Evolutionary conservation across 169 alveolate species (phyloP).

Genomic region (Theileria equi): DNA sequence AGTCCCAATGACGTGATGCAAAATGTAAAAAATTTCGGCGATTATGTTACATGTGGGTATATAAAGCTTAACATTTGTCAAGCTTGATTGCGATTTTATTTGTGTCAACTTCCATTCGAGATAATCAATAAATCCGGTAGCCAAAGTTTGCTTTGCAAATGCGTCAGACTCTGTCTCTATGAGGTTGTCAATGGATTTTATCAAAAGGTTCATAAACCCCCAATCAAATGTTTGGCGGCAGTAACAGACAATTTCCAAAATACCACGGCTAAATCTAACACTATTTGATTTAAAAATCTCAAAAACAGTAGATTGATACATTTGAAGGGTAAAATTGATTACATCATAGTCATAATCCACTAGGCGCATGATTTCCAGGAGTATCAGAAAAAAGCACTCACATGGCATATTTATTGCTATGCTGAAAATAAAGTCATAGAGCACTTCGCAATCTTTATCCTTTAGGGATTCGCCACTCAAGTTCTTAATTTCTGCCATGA

Average conservation of each 20-base stretch:
- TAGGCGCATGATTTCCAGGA: constrained; percentile 49
- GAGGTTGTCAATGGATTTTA: constrained; percentile 42
- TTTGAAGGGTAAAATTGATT: constrained; percentile 33
- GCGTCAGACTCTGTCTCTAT: constrained; percentile 19
- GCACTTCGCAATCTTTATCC: constrained; percentile 17
- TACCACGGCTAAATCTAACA: constrained; percentile 56
- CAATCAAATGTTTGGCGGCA: constrained; percentile 65
- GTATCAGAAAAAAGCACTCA: constrained; percentile 42
- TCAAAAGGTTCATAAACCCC: constrained; percentile 66
- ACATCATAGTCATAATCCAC: constrained; percentile 34
- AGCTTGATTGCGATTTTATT: constrained; percentile 5
- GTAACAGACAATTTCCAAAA: constrained; percentile 58
- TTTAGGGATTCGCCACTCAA: constrained; percentile 44
- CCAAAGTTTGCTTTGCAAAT: constrained; percentile 26
- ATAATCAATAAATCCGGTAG: constrained; percentile 59
- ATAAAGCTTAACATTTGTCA: constrained; percentile 8
- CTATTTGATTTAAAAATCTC: constrained; percentile 48
- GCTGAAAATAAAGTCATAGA: constrained; percentile 44
- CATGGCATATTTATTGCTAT: constrained; percentile 40
- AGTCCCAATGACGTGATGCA: constrained; percentile 50
- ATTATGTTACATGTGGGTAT: constrained; percentile 31
- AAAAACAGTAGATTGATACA: constrained; percentile 42
- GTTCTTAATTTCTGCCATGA: constrained; percentile 27
- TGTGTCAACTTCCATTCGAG: constrained; percentile 56
- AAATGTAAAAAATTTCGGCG: constrained; percentile 56